phyloP scores from a whole-genome alignment of 2,329 filamentous ascomycete species.

The Fusarium bactridioides region DNA sequence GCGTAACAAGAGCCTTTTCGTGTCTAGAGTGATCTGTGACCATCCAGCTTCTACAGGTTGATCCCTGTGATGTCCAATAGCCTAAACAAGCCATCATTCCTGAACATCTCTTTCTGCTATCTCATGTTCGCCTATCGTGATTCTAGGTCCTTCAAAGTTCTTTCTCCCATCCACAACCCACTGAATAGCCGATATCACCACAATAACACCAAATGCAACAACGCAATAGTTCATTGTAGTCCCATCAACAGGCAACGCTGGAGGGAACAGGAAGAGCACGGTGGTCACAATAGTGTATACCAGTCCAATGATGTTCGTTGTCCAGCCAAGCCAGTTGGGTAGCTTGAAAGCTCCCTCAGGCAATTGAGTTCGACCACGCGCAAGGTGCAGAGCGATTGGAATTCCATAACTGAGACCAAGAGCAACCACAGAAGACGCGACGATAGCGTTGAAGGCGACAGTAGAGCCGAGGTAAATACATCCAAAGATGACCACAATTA shows the following conservation, averaged over 20 bases:
- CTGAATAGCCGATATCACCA: constrained; percentile 51
- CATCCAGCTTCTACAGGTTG: too few relatives aligned
- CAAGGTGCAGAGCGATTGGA: constrained; percentile 73
- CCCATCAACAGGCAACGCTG: constrained; percentile 67
- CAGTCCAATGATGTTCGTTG: constrained; percentile 56
- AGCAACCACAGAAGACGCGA: constrained; percentile 75
- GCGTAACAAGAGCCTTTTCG: neutral
- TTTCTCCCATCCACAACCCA: constrained; percentile 58
- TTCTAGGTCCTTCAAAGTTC: constrained; percentile 44
- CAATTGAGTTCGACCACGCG: constrained; percentile 69
- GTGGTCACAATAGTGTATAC: constrained; percentile 72
- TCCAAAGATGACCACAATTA: constrained; percentile 72
- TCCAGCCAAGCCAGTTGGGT: constrained; percentile 48
- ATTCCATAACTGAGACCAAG: constrained; percentile 78
- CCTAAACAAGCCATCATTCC: neutral
- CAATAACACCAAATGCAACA: constrained; percentile 55
- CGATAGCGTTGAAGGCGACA: constrained; percentile 73
- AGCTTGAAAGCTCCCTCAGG: constrained; percentile 57
- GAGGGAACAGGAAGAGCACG: constrained; percentile 76
- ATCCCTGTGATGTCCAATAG: fast-evolving
- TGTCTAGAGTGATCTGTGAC: fast-evolving
- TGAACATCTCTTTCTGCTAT: neutral
- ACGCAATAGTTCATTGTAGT: constrained; percentile 71
- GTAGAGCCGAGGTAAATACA: constrained; percentile 73
- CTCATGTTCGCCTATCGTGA: neutral